Evolutionary conservation across 805 yeast genomes (phyloP).

Genomic region (Yamadazyma endophytica): DNA sequence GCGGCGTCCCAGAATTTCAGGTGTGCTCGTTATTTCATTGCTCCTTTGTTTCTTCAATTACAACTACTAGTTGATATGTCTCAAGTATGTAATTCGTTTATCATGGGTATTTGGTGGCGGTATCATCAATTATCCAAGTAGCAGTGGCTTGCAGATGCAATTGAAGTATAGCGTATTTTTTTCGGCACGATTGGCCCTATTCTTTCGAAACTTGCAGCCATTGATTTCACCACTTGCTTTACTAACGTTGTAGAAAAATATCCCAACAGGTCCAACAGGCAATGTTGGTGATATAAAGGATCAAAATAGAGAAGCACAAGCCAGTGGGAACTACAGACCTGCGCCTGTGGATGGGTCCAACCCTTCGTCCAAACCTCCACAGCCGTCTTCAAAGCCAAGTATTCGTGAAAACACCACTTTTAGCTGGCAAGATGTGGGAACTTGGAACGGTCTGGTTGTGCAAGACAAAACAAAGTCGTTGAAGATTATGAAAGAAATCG

Average conservation of each 20-base stretch:
- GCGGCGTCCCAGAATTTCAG: no score
- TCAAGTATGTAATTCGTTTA: no score
- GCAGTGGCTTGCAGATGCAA: no score
- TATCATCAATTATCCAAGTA: no score
- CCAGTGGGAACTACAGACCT: constrained; percentile 7
- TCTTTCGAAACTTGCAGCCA: no score
- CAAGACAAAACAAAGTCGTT: constrained; percentile 23
- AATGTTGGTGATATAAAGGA: constrained; percentile 15
- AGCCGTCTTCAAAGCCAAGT: constrained; percentile 13
- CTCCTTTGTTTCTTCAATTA: constrained; percentile 6
- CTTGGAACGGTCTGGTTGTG: constrained; percentile 22
- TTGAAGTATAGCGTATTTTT: no score
- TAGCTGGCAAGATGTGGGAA: constrained; percentile 38
- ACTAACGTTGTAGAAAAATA: no score
- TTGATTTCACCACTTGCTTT: no score
- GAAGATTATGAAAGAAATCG: constrained; percentile 33
- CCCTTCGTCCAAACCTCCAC: constrained; percentile 3
- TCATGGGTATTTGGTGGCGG: no score
- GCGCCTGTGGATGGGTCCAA: constrained; percentile 15
- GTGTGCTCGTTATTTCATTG: no score
- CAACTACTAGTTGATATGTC: neutral
- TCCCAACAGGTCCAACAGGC: constrained; percentile 14
- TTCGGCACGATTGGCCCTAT: no score
- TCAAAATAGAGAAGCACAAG: constrained; percentile 12
- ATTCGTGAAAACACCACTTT: constrained; percentile 29